phyloP scores from a whole-genome alignment of 352 stramenopile species.

The Elongisporangium prolatum region DNA sequence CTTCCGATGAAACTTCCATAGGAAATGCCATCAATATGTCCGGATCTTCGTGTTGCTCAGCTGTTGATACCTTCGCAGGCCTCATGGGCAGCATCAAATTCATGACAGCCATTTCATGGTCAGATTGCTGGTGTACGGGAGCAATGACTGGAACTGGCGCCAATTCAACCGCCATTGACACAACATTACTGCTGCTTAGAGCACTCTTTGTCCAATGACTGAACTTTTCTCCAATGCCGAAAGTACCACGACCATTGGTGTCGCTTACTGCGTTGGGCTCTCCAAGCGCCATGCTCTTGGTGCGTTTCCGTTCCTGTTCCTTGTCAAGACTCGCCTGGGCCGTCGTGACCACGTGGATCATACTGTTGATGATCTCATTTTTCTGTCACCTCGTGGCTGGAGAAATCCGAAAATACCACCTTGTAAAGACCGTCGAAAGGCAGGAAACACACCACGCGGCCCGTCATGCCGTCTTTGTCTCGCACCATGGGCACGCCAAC shows the following conservation, averaged over 20 bases:
- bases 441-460: slow-evolving; percentile 46
- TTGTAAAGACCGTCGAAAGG: slow-evolving; percentile 57
- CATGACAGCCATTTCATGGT: slow-evolving; percentile 8
- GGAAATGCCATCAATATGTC: not conserved
- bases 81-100: too few species aligned
- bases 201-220: not conserved
- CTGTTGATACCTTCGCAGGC: too few species aligned
- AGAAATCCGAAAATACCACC: slow-evolving; percentile 49
- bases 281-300: slow-evolving; percentile 7
- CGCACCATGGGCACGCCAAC: slow-evolving; percentile 35
- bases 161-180: not conserved
- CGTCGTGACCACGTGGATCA: slow-evolving; percentile 41
- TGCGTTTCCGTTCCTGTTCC: slow-evolving; percentile 8
- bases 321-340: slow-evolving; percentile 2
- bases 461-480: slow-evolving; percentile 5
- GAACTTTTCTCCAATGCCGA: not conserved
- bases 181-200: not conserved
- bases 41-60: not conserved
- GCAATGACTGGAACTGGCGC: not conserved
- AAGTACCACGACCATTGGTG: not conserved
- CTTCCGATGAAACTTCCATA: not conserved
- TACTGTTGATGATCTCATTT: slow-evolving; percentile 49
- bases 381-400: slow-evolving; percentile 43
- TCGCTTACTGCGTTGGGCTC: too few species aligned
- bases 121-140: slow-evolving; percentile 7